Base-by-base conservation (phyloP, 192 early-diverging fungal genomes). In the Coemansia sp. region DNA sequence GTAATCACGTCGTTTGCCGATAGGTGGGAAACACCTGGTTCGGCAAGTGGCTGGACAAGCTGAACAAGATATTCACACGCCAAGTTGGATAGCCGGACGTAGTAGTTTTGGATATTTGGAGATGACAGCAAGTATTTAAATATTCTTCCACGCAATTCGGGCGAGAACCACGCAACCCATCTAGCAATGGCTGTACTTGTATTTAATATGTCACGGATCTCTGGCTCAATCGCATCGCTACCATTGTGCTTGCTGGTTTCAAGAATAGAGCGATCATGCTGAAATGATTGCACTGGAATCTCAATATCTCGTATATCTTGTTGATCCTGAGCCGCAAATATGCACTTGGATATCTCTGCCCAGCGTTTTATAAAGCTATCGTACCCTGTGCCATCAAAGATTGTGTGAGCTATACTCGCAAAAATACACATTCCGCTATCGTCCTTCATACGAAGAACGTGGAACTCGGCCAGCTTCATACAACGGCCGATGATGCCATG, bases 371-470 rank as follows among this genome's bases (percentile, higher is more conserved):
- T 34, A 65, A 75, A 75, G 1, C 26, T 15, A 20, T 58, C 65
- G 20, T 58, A 61, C 30, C 67, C 72, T 7, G 37, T 35, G 0
- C 67, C 67, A 20, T 69, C 72, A 4, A 69, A 49, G 5, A 61
- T 39, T 46, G 40, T 55, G 18, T 75, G 72, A 0, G 58, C 15
- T 5, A 65, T 26, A 52, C 67, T 69, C 18, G 48, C 26, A 58
- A 69, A 75, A n/a, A 75, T 18, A 21, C 64, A 25, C 34, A 75
- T 15, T 2, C 72, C 72, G 34, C 72, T 75, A 42, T 69, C 64
- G 5, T 69, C 67, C 21, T 18, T 23, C 2, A 75, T 31, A 15
- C 72, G 37, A 6, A 69, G 37, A 3, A 66, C 45, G 43, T 61
- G 48, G 3, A 66, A 31, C 33, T 61, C 42, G 0, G 35, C 67